Conservation (phyloP, 805 yeast species). For the Groenewaldozyma salmanticensis region DNA sequence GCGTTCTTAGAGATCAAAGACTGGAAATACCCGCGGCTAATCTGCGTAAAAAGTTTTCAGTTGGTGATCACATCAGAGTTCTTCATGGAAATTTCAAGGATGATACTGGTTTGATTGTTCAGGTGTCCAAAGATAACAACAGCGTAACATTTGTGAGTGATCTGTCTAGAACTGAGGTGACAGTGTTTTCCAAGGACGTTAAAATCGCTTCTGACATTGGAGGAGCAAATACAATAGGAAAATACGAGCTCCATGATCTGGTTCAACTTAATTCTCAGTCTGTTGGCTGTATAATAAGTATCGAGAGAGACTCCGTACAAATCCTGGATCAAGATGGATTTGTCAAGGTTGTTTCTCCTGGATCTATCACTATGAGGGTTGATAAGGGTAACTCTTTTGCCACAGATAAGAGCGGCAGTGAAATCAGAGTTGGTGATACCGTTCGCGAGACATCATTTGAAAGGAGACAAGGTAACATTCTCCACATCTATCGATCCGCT, state of each 20-base stretch:
- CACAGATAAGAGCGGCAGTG: slow-evolving; percentile 76
- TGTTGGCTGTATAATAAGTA: slow-evolving; percentile 83
- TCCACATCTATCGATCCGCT: slow-evolving; percentile 74
- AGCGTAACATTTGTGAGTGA: slow-evolving; percentile 87
- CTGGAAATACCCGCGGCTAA: slow-evolving; percentile 77
- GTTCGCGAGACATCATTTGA: slow-evolving; percentile 82
- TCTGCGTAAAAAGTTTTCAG: slow-evolving; percentile 72
- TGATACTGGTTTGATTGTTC: slow-evolving; percentile 90
- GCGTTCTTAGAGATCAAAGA: slow-evolving; percentile 42
- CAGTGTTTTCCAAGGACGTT: slow-evolving; percentile 86
- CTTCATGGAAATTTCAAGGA: slow-evolving; percentile 85
- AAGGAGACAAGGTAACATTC: slow-evolving; percentile 75
- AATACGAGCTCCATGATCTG: slow-evolving; percentile 79
- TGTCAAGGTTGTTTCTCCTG: slow-evolving; percentile 58
- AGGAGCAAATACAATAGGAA: slow-evolving; percentile 58
- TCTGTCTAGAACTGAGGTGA: slow-evolving; percentile 77
- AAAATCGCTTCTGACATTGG: slow-evolving; percentile 87
- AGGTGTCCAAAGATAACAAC: slow-evolving; percentile 69
- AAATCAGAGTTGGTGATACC: slow-evolving; percentile 82
- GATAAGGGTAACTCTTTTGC: slow-evolving; percentile 53
- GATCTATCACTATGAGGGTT: slow-evolving; percentile 73
- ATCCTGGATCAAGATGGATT: slow-evolving; percentile 79
- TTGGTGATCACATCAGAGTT: slow-evolving; percentile 94
- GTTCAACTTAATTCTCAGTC: slow-evolving; percentile 78
- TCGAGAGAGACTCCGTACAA: slow-evolving; percentile 78